These are phyloP conservation scores for Skeletonema marinoi DNA, from an alignment of 108 stramenopile species.

Conservation along the genomic window DNA sequence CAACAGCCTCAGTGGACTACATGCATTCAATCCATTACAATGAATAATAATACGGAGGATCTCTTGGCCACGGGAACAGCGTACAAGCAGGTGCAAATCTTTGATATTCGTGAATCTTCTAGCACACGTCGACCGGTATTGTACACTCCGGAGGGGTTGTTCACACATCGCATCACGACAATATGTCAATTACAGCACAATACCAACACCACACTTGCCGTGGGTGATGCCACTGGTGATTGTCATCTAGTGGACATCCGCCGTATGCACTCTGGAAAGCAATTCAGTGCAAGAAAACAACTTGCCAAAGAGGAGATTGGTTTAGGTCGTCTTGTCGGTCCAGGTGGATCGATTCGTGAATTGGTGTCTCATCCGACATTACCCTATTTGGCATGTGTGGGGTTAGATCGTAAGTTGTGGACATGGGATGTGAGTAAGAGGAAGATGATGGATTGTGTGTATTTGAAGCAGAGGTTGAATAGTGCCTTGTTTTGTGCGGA, in stretches of 20 bases:
- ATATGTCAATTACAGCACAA: constrained; percentile 57
- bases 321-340: constrained; percentile 70
- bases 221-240: constrained; percentile 72
- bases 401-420: constrained; percentile 85
- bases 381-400: constrained; percentile 70
- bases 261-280: constrained; percentile 39
- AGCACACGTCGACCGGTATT: constrained; percentile 64
- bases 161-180: constrained; percentile 72
- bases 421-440: constrained; percentile 63
- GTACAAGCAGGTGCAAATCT: constrained; percentile 81
- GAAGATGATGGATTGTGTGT: constrained; percentile 72
- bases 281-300: constrained; percentile 11
- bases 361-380: constrained; percentile 63
- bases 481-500: constrained; percentile 73
- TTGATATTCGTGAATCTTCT: constrained; percentile 72
- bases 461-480: constrained; percentile 86
- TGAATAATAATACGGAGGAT: constrained; percentile 26
- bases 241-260: constrained; percentile 67
- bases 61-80: constrained; percentile 78
- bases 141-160: constrained; percentile 54
- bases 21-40: constrained; percentile 55
- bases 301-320: constrained; percentile 27
- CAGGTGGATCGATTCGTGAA: constrained; percentile 75
- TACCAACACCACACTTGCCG: constrained; percentile 39
- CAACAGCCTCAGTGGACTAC: constrained; percentile 86